These are phyloP conservation scores for Penicillium expansum DNA, from an alignment of 2,329 filamentous ascomycete genomes.

Conservation along the genomic window DNA sequence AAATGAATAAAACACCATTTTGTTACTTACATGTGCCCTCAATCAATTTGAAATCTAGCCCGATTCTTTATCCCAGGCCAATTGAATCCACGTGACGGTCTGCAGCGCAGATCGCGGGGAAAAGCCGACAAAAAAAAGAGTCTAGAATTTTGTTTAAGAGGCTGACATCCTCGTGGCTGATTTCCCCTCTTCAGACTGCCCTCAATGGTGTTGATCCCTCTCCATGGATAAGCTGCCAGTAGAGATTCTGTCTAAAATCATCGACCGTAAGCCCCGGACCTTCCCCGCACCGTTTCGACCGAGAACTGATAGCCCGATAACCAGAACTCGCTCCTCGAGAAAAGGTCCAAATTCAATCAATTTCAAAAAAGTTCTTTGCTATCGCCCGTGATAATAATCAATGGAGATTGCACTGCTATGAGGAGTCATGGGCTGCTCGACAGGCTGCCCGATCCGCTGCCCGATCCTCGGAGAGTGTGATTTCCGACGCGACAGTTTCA, in stretches of 20 bases:
- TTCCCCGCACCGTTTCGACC: slow-evolving; percentile 21
- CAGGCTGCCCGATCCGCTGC: slow-evolving; percentile 29
- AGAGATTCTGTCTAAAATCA: slow-evolving; percentile 63
- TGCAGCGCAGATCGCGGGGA: slow-evolving; percentile 22
- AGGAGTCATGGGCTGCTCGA: slow-evolving; percentile 65
- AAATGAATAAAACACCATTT: neutral
- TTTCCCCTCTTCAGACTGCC: slow-evolving; percentile 5
- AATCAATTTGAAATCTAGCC: neutral
- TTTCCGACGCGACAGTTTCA: slow-evolving; percentile 38
- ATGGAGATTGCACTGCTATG: slow-evolving; percentile 75
- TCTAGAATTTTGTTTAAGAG: slow-evolving; percentile 16
- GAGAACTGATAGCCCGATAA: slow-evolving; percentile 21
- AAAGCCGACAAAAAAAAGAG: neutral
- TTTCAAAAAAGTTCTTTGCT: slow-evolving; percentile 63
- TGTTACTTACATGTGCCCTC: neutral
- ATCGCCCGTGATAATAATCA: slow-evolving; percentile 71
- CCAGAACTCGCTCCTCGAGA: slow-evolving; percentile 63
- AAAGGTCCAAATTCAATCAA: slow-evolving; percentile 65
- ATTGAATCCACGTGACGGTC: slow-evolving; percentile 21
- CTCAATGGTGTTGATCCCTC: slow-evolving; percentile 27
- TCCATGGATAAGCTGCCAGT: slow-evolving; percentile 58
- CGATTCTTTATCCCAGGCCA: neutral
- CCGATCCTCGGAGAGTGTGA: slow-evolving; percentile 47
- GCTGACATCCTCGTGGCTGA: slow-evolving; percentile 5
- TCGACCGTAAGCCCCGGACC: slow-evolving; percentile 54